Base-by-base conservation (phyloP, 257 asterid species). In the Solanum gracilifrons region DNA sequence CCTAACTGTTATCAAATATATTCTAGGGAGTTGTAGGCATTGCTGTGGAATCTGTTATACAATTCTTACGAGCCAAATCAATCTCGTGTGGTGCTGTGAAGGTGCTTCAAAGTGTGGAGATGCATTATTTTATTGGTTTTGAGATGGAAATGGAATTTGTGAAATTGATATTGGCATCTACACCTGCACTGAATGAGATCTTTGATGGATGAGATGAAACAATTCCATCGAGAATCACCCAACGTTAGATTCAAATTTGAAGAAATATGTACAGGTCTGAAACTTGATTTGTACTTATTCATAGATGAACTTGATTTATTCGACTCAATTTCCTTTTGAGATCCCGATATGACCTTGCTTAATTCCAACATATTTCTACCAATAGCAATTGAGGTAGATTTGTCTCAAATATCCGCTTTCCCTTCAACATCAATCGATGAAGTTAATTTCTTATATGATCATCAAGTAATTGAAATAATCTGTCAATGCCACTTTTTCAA, bases 141-240 rank as follows among this genome's bases (percentile, higher is more conserved):
- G 84, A 77, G 9, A 41, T 13, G 64, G 16, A 77, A 77, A 77
- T 77, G 25, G 84, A 77, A 43, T 77, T 41, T 2, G 37, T 77
- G 8, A 41, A 9, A 0, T 77, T 27, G 8, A 25, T 39, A 15
- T 77, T 77, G 25, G 92, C 94, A 72, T 92, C 91, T 35, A 92
- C 96, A 1, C 89, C 91, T 10, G 88, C 90, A 23, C 94, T 91
- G 0, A 92, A 90, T 88, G 92, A 92, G 87, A 89, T 92, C 93
- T 89, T 91, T 92, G 55, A 82, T 87, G 87, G 91, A 92, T 86
- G 94, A 92, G 87, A 89, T 92, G 36, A 90, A 90, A 64, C 93
- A 85, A 18, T 93, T 90, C 31, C 93, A 92, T 4, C 88, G 91
- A 86, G 95, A 93, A 36, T 92, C 96, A 27, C 90, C 93, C 3